These are phyloP conservation scores for Przewalskia tangutica DNA, from an alignment of 257 asterid species.

Conservation along the genomic window DNA sequence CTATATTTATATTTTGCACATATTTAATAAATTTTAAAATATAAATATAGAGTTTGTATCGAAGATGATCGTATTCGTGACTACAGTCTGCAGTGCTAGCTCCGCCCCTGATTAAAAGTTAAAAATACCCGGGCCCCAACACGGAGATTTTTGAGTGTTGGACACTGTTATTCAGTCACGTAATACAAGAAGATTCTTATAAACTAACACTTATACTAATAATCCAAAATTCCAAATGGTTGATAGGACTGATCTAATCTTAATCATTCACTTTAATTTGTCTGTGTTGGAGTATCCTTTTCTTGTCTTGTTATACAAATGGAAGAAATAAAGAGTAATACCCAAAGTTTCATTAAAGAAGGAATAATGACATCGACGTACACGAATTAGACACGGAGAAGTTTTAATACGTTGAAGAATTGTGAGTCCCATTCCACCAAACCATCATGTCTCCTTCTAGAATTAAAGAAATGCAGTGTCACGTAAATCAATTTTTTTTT, in stretches of 20 bases:
- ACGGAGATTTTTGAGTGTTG: neutral
- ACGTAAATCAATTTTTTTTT: too few relatives aligned
- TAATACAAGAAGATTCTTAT: neutral
- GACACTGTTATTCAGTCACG: neutral
- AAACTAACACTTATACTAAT: neutral
- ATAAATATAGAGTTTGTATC: too few relatives aligned
- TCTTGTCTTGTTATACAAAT: neutral
- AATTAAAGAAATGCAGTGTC: neutral
- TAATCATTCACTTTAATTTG: neutral
- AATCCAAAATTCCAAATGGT: neutral
- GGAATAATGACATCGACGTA: conserved; percentile 6
- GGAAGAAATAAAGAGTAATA: neutral
- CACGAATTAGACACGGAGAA: conserved; percentile 27
- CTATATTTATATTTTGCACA: too few relatives aligned
- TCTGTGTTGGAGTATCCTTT: neutral
- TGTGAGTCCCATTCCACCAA: conserved; percentile 8
- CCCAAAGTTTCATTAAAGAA: neutral
- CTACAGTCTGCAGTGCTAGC: too few relatives aligned
- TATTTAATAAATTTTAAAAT: too few relatives aligned
- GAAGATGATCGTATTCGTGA: too few relatives aligned
- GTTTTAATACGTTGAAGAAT: conserved; percentile 1
- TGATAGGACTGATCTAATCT: neutral
- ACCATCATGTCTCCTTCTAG: neutral
- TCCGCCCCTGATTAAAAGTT: neutral
- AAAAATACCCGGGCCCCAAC: neutral